These are phyloP conservation scores for Drosera capensis DNA, from an alignment of 148 eudicot species.

Conservation along the genomic window DNA sequence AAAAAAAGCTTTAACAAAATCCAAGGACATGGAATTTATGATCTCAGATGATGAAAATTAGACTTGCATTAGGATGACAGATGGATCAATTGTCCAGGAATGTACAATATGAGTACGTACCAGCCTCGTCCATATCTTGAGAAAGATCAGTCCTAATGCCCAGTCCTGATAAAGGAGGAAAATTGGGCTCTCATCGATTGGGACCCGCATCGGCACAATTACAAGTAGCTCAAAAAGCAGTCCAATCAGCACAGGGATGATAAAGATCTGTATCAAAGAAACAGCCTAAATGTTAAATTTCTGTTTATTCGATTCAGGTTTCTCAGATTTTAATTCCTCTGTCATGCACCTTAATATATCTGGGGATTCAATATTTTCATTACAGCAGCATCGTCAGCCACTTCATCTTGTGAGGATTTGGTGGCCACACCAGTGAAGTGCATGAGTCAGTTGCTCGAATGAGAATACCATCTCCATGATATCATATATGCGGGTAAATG, in stretches of 20 bases:
- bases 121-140: constrained; percentile 96
- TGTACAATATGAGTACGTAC: constrained; percentile 25
- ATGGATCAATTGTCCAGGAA: not conserved
- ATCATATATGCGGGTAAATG: no score
- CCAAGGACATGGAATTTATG: no score
- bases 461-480: no score
- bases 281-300: not conserved
- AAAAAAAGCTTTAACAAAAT: no score
- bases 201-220: constrained; percentile 95
- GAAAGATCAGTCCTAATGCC: constrained; percentile 86
- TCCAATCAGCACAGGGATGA: constrained; percentile 84
- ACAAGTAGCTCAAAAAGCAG: constrained; percentile 94
- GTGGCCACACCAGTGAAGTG: no score
- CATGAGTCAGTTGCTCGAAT: no score
- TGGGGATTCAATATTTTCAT: no score
- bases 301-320: not conserved
- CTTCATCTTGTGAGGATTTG: no score
- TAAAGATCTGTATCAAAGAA: constrained; percentile 46
- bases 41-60: no score
- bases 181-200: constrained; percentile 95
- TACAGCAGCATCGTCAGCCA: no score
- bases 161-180: constrained; percentile 96
- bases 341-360: not conserved
- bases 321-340: not conserved
- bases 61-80: not conserved